phyloP scores from a whole-genome alignment of 139 green algal species.

The Chlorella sorokiniana region DNA sequence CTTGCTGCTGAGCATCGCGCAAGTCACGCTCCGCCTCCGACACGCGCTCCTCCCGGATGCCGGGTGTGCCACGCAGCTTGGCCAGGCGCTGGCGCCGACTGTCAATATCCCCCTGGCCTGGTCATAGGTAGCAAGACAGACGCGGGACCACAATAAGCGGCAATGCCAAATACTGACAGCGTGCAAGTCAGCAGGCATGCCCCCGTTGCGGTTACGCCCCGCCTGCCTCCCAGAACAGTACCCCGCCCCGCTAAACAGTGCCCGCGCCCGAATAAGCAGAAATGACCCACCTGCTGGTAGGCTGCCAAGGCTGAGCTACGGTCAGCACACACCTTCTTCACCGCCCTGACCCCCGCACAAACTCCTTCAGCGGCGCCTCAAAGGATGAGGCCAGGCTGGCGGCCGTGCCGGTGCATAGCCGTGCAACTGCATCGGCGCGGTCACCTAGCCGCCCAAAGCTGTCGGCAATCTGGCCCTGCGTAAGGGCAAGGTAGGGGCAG shows the following conservation, averaged over 20 bases:
- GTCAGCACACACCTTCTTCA: constrained; percentile 74
- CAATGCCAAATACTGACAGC: no score
- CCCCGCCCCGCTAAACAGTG: no score
- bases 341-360: constrained; percentile 66
- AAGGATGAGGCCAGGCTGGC: constrained; percentile 57
- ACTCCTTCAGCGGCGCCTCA: constrained; percentile 89
- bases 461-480: constrained; percentile 53
- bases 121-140: not conserved
- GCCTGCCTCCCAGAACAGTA: no score
- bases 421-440: constrained; percentile 27
- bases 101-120: constrained; percentile 70
- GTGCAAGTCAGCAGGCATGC: no score
- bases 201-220: no score
- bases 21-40: constrained; percentile 78
- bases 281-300: constrained; percentile 37
- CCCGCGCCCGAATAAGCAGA: not conserved
- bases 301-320: constrained; percentile 58
- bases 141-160: no score
- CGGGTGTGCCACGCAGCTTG: constrained; percentile 78
- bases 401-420: not conserved
- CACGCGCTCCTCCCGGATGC: constrained; percentile 65
- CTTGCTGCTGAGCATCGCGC: constrained; percentile 57
- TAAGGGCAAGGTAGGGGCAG: no score
- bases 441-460: constrained; percentile 53
- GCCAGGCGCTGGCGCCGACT: constrained; percentile 68